Evolutionary conservation across 2,329 filamentous ascomycete species (phyloP).

Genomic region (Chalaropsis thielavioides): DNA sequence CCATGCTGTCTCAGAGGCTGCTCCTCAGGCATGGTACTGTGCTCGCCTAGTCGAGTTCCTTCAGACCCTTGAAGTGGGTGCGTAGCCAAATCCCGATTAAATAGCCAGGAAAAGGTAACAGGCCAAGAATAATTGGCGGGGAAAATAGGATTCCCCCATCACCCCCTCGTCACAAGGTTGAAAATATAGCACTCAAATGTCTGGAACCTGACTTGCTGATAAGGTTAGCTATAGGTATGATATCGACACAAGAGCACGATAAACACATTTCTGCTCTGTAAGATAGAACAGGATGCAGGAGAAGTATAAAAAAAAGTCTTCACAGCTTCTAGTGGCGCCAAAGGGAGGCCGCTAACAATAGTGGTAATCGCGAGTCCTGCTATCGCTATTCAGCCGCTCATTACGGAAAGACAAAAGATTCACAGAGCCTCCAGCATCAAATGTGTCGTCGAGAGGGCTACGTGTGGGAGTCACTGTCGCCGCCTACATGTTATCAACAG

Average conservation of each 20-base stretch:
- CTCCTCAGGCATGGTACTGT: constrained; percentile 36
- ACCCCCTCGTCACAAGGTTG: neutral
- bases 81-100: neutral
- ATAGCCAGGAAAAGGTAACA: neutral
- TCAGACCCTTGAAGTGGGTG: constrained; percentile 19
- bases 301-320: neutral
- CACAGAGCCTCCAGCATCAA: too few relatives aligned
- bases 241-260: neutral
- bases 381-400: too few relatives aligned
- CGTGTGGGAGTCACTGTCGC: neutral
- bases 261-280: neutral
- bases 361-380: too few relatives aligned
- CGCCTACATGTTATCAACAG: too few relatives aligned
- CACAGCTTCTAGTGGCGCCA: neutral
- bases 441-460: neutral
- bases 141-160: neutral
- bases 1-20: constrained; percentile 35
- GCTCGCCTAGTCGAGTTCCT: constrained; percentile 35
- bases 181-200: neutral
- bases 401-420: too few relatives aligned
- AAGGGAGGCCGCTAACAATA: too few relatives aligned
- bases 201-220: neutral
- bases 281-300: neutral
- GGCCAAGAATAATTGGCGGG: neutral
- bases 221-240: neutral